Conservation (phyloP, 2,329 filamentous ascomycete genomes). For the Didymella pinodella region DNA sequence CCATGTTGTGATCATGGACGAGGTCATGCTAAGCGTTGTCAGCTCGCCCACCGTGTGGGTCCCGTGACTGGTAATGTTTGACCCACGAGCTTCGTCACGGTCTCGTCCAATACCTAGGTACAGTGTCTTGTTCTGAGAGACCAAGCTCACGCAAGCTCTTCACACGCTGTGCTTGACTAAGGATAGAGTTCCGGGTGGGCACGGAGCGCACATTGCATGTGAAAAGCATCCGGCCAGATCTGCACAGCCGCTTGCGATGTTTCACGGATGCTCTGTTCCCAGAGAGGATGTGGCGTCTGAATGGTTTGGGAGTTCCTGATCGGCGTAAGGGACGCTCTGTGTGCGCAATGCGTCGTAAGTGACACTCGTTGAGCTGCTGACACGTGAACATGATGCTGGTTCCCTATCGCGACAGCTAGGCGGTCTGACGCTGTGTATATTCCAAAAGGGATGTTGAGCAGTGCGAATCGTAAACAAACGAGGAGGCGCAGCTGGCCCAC, state of each 20-base stretch:
- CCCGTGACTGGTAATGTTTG: slow-evolving; percentile 27
- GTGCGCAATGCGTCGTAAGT: slow-evolving; percentile 13
- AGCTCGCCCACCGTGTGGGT: slow-evolving; percentile 3
- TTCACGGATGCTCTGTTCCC: slow-evolving; percentile 14
- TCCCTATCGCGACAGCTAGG: background rate
- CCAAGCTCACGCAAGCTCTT: slow-evolving; percentile 30
- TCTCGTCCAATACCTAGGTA: slow-evolving; percentile 1
- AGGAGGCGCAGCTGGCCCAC: slow-evolving; percentile 10
- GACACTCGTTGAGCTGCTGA: background rate
- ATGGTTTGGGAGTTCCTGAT: slow-evolving; percentile 1
- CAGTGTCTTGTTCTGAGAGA: slow-evolving; percentile 1
- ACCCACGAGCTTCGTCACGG: slow-evolving; percentile 25
- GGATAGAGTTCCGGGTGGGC: slow-evolving; percentile 10
- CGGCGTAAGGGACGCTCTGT: background rate
- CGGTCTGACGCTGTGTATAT: slow-evolving; percentile 8
- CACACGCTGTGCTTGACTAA: slow-evolving; percentile 18
- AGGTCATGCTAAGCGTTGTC: slow-evolving; percentile 11
- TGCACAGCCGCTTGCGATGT: slow-evolving; percentile 17
- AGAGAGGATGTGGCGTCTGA: slow-evolving; percentile 9
- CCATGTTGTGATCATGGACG: background rate
- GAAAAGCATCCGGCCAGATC: slow-evolving; percentile 8
- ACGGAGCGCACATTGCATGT: background rate
- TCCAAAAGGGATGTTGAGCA: background rate
- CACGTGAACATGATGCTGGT: background rate
- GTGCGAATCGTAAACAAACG: background rate